Base-by-base conservation (phyloP, 495 filamentous ascomycete genomes). In the Sporormia fimetaria region DNA sequence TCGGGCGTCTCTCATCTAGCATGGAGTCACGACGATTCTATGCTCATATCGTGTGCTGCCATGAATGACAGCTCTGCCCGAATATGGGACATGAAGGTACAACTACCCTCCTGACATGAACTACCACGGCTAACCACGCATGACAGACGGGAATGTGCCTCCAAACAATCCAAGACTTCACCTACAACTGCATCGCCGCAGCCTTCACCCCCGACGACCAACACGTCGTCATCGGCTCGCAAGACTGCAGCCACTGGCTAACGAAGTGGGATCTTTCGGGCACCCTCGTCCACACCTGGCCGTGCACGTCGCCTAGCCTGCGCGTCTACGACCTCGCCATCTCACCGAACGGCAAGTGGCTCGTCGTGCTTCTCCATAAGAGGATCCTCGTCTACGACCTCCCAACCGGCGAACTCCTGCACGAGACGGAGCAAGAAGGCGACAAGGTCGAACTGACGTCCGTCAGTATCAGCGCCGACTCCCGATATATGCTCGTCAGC, bases 11-110 rank as follows among this genome's bases (percentile, higher is more conserved):
- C 77, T 28, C 81, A 86, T 49, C 60, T 90, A 3, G 67, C 81
- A 3, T 99, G 90, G 90, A 93, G 85, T 60, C 87, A 87, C 4
- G 86, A 96, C 64, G 83, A 92, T 58, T 68, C 71, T 0, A 83
- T 80, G 55, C 63, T 99, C 2, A 76, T 94, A 22, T 87, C 77
- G 12, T 94, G 87, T 55, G 78, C 77, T 5, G 68, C 74, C 52
- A 84, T 92, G 4, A 70, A 73, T 55, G 86, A 94, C 56, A 71
- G 66, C 10, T 74, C 69, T 42, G 86, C 84, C 6, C 73, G 76
- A 42, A 60, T 95, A 42, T 96, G 84, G 84, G 76, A 85, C 60
- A 67, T 72, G 7, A 68, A 73, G 52, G 86, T 92, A 67, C 66
- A 74, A 56, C 36, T 28, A 45, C 17, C 21, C 25, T n/a, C n/a